Conservation (phyloP, 306 rosid species). For the Arachis stenosperma region DNA sequence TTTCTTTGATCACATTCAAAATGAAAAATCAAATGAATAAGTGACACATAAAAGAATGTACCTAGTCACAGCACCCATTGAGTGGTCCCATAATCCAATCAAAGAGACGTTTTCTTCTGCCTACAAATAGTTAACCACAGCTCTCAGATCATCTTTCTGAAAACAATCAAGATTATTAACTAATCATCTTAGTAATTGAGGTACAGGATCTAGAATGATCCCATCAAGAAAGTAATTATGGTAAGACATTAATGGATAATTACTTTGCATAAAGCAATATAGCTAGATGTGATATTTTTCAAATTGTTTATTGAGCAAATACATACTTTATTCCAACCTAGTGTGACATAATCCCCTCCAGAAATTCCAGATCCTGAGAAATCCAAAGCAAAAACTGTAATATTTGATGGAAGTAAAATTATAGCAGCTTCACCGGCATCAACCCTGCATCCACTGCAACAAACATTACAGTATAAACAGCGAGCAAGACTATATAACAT, state of each 20-base stretch:
- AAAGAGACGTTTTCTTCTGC: conserved; percentile 87
- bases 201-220: neutral
- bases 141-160: conserved; percentile 88
- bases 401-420: conserved; percentile 89
- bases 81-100: conserved; percentile 99
- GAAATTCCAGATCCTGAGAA: conserved; percentile 98
- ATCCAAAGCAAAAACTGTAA: conserved; percentile 91
- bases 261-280: neutral
- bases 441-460: conserved; percentile 91
- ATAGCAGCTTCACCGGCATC: conserved; percentile 98
- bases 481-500: conserved; percentile 30
- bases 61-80: conserved; percentile 99
- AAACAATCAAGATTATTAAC: conserved; percentile 11
- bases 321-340: conserved; percentile 98
- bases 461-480: conserved; percentile 36
- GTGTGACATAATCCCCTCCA: conserved; percentile 93
- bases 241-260: conserved; percentile 13
- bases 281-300: conserved; percentile 19
- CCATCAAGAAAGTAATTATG: neutral
- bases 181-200: neutral
- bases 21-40: conserved; percentile 34
- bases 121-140: conserved; percentile 83
- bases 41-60: conserved; percentile 49
- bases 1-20: conserved; percentile 15
- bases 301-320: conserved; percentile 19